Evolutionary conservation across 371 early-diverging fungal genomes (phyloP).

Genomic region (Funneliformis caledonium): DNA sequence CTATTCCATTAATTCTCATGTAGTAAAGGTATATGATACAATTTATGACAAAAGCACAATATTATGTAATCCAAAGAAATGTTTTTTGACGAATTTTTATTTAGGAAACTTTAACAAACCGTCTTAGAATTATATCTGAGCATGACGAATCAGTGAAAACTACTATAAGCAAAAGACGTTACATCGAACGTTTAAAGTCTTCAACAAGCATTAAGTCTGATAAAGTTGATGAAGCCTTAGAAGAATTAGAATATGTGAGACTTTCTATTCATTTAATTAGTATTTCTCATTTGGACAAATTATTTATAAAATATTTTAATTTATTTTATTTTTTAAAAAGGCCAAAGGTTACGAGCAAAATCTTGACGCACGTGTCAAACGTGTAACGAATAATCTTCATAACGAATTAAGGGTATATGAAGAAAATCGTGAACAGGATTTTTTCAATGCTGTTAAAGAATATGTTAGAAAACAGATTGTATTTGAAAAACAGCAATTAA

Average conservation of each 20-base stretch:
- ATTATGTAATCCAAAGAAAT: neutral
- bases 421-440: slow-evolving; percentile 38
- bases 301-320: slow-evolving; percentile 1
- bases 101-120: slow-evolving; percentile 36
- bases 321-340: neutral
- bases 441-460: slow-evolving; percentile 23
- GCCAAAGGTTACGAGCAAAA: slow-evolving; percentile 36
- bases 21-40: slow-evolving; percentile 24
- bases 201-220: slow-evolving; percentile 37
- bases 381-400: slow-evolving; percentile 39
- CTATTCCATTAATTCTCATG: slow-evolving; percentile 37
- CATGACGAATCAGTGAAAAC: slow-evolving; percentile 32
- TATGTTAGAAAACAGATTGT: slow-evolving; percentile 37
- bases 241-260: slow-evolving; percentile 36
- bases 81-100: neutral
- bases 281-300: neutral
- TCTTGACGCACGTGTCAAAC: slow-evolving; percentile 34
- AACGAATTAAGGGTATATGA: slow-evolving; percentile 33
- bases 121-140: slow-evolving; percentile 36
- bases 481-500: slow-evolving; percentile 39
- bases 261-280: neutral
- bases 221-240: slow-evolving; percentile 31
- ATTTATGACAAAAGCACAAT: neutral
- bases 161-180: slow-evolving; percentile 37
- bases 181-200: slow-evolving; percentile 41